These are phyloP conservation scores for Lodderomyces beijingensis DNA, from an alignment of 1,139 yeast species.

Conservation along the genomic window DNA sequence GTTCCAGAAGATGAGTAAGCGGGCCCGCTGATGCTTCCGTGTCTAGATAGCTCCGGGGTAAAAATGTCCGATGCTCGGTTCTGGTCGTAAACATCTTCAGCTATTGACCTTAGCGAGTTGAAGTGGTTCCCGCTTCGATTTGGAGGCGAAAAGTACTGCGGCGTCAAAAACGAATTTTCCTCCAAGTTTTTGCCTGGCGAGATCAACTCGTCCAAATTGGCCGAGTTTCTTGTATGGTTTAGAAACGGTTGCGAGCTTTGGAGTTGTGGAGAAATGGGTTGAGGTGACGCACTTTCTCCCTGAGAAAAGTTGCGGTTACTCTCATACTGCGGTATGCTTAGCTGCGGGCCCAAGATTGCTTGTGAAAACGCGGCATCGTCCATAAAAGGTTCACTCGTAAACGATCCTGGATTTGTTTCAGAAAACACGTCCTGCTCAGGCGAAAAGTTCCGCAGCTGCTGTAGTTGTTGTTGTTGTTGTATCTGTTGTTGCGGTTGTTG, in stretches of 20 bases:
- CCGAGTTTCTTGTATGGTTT: conserved; percentile 17
- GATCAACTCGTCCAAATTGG: conserved; percentile 30
- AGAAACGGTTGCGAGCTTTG: conserved; percentile 11
- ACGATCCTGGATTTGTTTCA: conserved; percentile 16
- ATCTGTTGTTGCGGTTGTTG: conserved; percentile 2
- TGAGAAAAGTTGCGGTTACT: background rate
- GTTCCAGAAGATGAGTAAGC: conserved; percentile 6
- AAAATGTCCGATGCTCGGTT: conserved; percentile 16
- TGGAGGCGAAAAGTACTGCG: conserved; percentile 44
- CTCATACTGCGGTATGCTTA: conserved; percentile 12
- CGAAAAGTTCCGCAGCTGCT: background rate
- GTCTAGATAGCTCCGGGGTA: conserved; percentile 31
- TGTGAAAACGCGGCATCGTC: conserved; percentile 23
- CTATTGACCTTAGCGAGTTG: conserved; percentile 29
- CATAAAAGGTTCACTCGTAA: conserved; percentile 31
- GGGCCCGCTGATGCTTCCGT: conserved; percentile 25
- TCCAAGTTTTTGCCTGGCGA: conserved; percentile 25
- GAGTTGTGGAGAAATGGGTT: conserved; percentile 12
- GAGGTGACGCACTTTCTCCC: conserved; percentile 7
- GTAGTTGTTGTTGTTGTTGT: background rate
- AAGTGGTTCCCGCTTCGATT: conserved; percentile 20
- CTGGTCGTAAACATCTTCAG: conserved; percentile 19
- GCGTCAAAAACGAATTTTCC: conserved; percentile 25
- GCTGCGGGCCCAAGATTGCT: conserved; percentile 13
- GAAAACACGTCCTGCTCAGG: conserved; percentile 2